A percentile compares a stretch with the other conserved stretches of the same genome.
These are phyloP conservation scores for Annulohypoxylon nitens DNA, from an alignment of 495 filamentous ascomycete genomes.

Conservation along the genomic window DNA sequence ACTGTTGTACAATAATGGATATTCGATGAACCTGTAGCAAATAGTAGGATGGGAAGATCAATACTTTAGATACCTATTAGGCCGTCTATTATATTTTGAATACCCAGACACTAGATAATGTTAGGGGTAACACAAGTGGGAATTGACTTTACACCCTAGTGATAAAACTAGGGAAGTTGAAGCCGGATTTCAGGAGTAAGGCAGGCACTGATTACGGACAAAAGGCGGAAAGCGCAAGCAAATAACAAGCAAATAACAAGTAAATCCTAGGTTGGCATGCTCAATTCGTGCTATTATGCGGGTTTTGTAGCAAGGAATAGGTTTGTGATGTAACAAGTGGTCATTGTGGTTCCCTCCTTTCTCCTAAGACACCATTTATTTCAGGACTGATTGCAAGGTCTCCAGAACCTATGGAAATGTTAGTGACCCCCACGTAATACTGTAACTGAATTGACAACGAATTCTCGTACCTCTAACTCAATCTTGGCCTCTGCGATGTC, in stretches of 20 bases:
- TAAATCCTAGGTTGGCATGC: slow-evolving; percentile 35
- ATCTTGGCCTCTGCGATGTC: slow-evolving; percentile 99
- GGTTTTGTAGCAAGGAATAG: slow-evolving; percentile 40
- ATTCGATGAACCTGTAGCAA: slow-evolving; percentile 15
- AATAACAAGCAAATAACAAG: not conserved
- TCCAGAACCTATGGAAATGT: slow-evolving; percentile 71
- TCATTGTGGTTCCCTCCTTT: slow-evolving; percentile 35
- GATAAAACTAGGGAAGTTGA: slow-evolving; percentile 33
- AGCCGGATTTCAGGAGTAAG: slow-evolving; percentile 9
- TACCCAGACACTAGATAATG: not conserved
- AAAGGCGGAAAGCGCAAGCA: slow-evolving; percentile 14
- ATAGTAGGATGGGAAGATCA: not conserved
- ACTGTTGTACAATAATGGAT: slow-evolving; percentile 25
- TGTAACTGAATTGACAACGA: not conserved
- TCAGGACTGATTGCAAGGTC: slow-evolving; percentile 79
- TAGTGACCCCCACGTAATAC: slow-evolving; percentile 19
- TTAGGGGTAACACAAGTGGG: slow-evolving; percentile 4
- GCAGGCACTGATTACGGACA: slow-evolving; percentile 15
- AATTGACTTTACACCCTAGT: slow-evolving; percentile 8
- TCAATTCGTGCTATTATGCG: slow-evolving; percentile 45
- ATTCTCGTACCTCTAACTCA: slow-evolving; percentile 87
- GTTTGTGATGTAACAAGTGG: slow-evolving; percentile 53
- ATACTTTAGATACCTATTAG: not conserved
- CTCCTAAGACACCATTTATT: slow-evolving; percentile 63
- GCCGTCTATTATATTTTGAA: not conserved